Conservation (phyloP, 2,329 filamentous ascomycete species). For the Coniochaeta hoffmannii region DNA sequence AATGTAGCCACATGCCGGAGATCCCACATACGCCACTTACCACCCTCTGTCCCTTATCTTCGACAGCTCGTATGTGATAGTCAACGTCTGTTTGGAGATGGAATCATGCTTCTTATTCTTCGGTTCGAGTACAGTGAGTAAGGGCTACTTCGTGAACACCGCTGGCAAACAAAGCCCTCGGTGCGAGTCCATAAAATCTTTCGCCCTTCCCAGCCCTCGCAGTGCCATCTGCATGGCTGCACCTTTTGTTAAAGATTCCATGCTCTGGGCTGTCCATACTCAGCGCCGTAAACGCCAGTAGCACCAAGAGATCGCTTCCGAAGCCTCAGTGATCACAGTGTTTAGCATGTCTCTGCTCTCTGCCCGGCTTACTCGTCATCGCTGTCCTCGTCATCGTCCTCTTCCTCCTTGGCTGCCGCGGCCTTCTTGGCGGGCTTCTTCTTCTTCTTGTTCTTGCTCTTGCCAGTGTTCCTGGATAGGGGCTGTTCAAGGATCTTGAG, state of each 20-base stretch:
- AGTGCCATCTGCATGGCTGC: not conserved
- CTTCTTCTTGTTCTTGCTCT: slow-evolving; percentile 86
- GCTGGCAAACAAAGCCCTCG: not conserved
- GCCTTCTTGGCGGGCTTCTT: slow-evolving; percentile 47
- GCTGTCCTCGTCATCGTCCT: slow-evolving; percentile 24
- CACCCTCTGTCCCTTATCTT: not conserved
- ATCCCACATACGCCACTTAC: not conserved
- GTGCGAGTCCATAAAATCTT: not conserved
- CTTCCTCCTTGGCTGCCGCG: slow-evolving; percentile 16
- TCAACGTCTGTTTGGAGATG: not conserved
- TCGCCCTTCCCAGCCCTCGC: not conserved
- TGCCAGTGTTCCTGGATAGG: slow-evolving; percentile 77
- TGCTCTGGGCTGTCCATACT: not conserved
- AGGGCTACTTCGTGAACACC: not conserved
- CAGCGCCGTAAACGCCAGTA: not conserved
- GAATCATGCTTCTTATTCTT: not conserved
- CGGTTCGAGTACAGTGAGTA: not conserved
- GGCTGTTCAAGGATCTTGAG: slow-evolving; percentile 91
- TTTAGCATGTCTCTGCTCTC: not conserved
- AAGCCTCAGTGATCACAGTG: not conserved
- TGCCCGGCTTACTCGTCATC: slow-evolving; percentile 25
- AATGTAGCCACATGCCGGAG: not conserved
- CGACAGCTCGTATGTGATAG: not conserved
- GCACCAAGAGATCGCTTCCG: not conserved
- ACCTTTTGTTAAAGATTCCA: not conserved